phyloP scores from a whole-genome alignment of 2,329 filamentous ascomycete genomes.

The Acrocalymma vagum region DNA sequence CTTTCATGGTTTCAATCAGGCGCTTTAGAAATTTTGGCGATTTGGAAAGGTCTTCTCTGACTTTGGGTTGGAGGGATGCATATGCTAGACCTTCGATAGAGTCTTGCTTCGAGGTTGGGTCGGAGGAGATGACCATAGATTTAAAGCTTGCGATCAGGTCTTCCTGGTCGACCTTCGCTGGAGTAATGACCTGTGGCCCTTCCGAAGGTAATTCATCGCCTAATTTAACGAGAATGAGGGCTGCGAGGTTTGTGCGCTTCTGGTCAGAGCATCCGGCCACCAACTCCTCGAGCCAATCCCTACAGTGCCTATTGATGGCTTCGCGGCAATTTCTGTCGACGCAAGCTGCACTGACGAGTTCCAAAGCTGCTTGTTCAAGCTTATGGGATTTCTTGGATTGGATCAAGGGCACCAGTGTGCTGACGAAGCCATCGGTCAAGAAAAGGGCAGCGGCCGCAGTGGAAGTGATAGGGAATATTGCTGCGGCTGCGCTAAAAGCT shows the following conservation, averaged over 20 bases:
- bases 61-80: slow-evolving; percentile 81
- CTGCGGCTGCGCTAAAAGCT: slow-evolving; percentile 90
- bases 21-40: slow-evolving; percentile 74
- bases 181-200: slow-evolving; percentile 39
- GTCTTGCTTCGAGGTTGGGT: slow-evolving; percentile 68
- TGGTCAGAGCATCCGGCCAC: slow-evolving; percentile 74
- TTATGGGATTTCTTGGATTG: slow-evolving; percentile 83
- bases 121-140: slow-evolving; percentile 70
- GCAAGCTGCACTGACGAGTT: slow-evolving; percentile 91
- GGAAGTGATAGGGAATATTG: slow-evolving; percentile 86
- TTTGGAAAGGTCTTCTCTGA: slow-evolving; percentile 81
- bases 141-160: slow-evolving; percentile 65
- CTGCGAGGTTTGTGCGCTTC: slow-evolving; percentile 60
- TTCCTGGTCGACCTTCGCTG: slow-evolving; percentile 47
- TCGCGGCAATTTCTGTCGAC: slow-evolving; percentile 84
- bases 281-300: slow-evolving; percentile 86
- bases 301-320: slow-evolving; percentile 83
- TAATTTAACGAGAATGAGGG: slow-evolving; percentile 65
- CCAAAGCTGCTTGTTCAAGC: slow-evolving; percentile 85
- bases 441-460: slow-evolving; percentile 80
- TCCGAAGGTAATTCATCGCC: slow-evolving; percentile 50
- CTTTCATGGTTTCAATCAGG: slow-evolving; percentile 69
- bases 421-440: slow-evolving; percentile 85
- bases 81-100: slow-evolving; percentile 93
- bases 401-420: slow-evolving; percentile 78